phyloP scores from a whole-genome alignment of 73 alveolate genomes.

The Breviolum minutum region DNA sequence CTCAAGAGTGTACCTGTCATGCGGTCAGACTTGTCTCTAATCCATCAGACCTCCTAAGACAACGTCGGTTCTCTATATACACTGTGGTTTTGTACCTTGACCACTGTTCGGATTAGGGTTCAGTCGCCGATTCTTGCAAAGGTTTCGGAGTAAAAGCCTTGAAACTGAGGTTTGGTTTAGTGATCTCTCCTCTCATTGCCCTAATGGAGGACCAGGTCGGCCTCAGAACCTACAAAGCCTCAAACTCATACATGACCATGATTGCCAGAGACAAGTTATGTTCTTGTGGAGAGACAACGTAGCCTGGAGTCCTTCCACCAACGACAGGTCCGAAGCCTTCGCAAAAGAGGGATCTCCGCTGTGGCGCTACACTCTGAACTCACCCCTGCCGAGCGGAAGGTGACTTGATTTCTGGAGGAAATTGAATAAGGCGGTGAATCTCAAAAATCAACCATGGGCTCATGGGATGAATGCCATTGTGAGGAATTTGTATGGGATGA shows the following conservation, averaged over 20 bases:
- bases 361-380: slow-evolving; percentile 83
- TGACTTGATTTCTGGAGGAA: not conserved
- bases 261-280: not conserved
- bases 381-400: slow-evolving; percentile 55
- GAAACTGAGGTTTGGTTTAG: slow-evolving; percentile 97
- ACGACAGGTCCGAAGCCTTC: slow-evolving; percentile 51
- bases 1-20: too few relatives aligned
- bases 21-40: too few relatives aligned
- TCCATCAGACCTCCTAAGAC: too few relatives aligned
- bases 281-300: too few relatives aligned
- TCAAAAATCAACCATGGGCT: not conserved
- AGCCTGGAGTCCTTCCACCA: too few relatives aligned
- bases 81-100: too few relatives aligned
- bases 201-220: slow-evolving; percentile 98
- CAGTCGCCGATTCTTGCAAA: too few relatives aligned
- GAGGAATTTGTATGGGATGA: too few relatives aligned
- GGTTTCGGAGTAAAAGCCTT: too few relatives aligned
- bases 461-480: too few relatives aligned
- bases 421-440: not conserved
- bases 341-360: slow-evolving; percentile 30
- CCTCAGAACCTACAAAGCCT: not conserved
- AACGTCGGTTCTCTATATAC: too few relatives aligned
- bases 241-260: not conserved
- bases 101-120: too few relatives aligned
- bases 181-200: slow-evolving; percentile 98